Conservation (phyloP, 1,284 basidiomycete species). For the Thelephora terrestris region DNA sequence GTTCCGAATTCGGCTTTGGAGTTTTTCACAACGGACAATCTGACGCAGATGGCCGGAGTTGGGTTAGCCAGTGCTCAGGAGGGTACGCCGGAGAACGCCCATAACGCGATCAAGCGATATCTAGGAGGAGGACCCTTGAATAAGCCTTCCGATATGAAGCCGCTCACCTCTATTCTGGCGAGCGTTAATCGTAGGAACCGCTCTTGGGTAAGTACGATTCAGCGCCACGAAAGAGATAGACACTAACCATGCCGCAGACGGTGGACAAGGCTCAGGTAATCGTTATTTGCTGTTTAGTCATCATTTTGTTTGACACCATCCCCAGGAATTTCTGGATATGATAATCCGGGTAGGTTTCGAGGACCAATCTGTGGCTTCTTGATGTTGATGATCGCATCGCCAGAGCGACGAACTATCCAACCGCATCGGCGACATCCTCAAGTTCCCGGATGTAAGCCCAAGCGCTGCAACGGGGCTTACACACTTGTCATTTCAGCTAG, state of each 20-base stretch:
- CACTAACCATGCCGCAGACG: constrained; percentile 24
- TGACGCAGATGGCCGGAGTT: constrained; percentile 29
- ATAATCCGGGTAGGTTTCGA: constrained; percentile 24
- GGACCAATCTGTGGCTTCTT: not conserved
- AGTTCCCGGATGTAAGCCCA: constrained; percentile 34
- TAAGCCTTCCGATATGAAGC: constrained; percentile 30
- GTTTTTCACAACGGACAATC: constrained; percentile 36
- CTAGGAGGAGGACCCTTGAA: constrained; percentile 33
- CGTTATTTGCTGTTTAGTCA: constrained; percentile 4
- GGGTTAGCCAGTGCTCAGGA: constrained; percentile 22
- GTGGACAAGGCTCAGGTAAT: constrained; percentile 44
- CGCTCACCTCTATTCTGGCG: constrained; percentile 37
- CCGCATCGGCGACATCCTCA: constrained; percentile 42
- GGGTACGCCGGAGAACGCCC: constrained; percentile 38
- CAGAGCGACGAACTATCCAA: constrained; percentile 39
- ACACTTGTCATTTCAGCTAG: constrained; percentile 50
- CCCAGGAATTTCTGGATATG: constrained; percentile 32
- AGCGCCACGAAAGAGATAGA: not conserved
- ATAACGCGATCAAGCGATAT: constrained; percentile 37
- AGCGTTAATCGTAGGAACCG: constrained; percentile 38
- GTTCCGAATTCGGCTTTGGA: constrained; percentile 20
- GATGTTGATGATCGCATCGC: not conserved
- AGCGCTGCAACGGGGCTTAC: constrained; percentile 22
- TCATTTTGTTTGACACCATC: constrained; percentile 1
- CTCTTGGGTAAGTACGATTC: constrained; percentile 35